These are phyloP conservation scores for Rubia balearica DNA, from an alignment of 305 asterid genomes.

Conservation along the genomic window DNA sequence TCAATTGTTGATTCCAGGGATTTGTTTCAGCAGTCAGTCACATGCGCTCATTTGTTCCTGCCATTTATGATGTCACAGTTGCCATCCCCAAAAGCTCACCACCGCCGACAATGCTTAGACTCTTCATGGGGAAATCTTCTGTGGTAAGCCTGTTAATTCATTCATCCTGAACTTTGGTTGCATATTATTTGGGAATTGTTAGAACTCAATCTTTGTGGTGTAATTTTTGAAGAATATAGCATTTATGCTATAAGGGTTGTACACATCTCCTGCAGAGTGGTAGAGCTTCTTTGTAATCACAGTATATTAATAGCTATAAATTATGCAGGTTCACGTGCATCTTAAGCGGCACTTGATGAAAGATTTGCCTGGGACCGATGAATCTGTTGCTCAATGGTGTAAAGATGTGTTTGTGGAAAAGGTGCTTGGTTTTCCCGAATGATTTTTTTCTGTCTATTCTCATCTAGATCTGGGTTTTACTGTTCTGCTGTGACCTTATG, in stretches of 20 bases:
- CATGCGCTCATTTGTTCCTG: constrained; percentile 90
- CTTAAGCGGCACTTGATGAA: constrained; percentile 75
- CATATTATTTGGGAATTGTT: background rate
- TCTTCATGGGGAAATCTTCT: constrained; percentile 79
- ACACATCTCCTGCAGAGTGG: background rate
- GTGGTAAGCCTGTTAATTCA: constrained; percentile 48
- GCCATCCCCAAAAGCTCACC: constrained; percentile 74
- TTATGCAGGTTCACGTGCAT: constrained; percentile 76
- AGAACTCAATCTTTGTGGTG: background rate
- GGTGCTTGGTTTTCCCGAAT: constrained; percentile 28
- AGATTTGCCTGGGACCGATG: constrained; percentile 79
- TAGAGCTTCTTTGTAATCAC: background rate
- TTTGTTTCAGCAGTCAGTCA: constrained; percentile 84
- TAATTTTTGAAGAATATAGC: background rate
- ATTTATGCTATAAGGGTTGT: background rate
- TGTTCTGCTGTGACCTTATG: background rate
- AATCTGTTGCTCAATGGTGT: constrained; percentile 90
- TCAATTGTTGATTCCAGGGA: constrained; percentile 49
- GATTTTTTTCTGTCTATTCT: background rate
- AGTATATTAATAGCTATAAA: constrained; percentile 6
- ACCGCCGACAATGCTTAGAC: constrained; percentile 84
- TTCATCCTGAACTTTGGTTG: constrained; percentile 1
- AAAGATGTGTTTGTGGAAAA: constrained; percentile 69
- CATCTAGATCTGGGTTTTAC: background rate
- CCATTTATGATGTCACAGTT: constrained; percentile 82